Base-by-base conservation (phyloP, 2,329 filamentous ascomycete genomes). In the Neospermospora avenae region DNA sequence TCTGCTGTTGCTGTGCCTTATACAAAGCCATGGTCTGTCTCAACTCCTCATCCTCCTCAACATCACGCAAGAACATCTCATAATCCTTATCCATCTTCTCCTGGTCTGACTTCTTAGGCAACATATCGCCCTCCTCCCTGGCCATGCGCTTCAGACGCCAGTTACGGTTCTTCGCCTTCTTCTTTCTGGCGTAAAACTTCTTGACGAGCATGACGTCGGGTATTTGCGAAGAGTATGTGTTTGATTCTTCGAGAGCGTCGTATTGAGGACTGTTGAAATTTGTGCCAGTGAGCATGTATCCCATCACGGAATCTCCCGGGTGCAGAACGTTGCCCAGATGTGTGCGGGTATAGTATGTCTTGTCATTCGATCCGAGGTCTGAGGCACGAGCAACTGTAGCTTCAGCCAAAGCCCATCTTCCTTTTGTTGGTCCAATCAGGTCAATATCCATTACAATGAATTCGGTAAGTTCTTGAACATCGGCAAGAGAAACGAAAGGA, bases 371-470 rank as follows among this genome's bases (percentile, higher is more conserved):
- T 59, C 93, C 93, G 55, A 98, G 83, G 72, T 99, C 95, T 0
- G 90, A 87, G 6, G 93, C 90, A 25, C 90, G 87, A 16, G 91
- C 91, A 8, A 99, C 87, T 1, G 92, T 96, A 6, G 87, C 91
- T 77, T 99, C 95, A 8, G 91, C 89, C 3, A 96, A 84, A 57
- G 88, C 81, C 81, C 88, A 96, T 67, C 90, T 90, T 57, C 95
- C 95, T 69, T 89, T 91, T 60, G 84, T 83, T 22, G 81, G 81
- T 31, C 88, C 89, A 0, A 88, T 80, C 0, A 87, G 86, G 73
- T 99, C 95, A 62, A 97, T 93, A 71, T 99, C 95, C 79, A 99
- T 90, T 41, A 99, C 82, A 60, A 98, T 86, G 71, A 98, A 99
- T 74, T 99, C 95, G 22, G 90, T 87, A 14, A 99, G 81, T 57